These are phyloP conservation scores for Arabidopsis lyrata DNA, from an alignment of 441 rosid species.

Conservation along the genomic window DNA sequence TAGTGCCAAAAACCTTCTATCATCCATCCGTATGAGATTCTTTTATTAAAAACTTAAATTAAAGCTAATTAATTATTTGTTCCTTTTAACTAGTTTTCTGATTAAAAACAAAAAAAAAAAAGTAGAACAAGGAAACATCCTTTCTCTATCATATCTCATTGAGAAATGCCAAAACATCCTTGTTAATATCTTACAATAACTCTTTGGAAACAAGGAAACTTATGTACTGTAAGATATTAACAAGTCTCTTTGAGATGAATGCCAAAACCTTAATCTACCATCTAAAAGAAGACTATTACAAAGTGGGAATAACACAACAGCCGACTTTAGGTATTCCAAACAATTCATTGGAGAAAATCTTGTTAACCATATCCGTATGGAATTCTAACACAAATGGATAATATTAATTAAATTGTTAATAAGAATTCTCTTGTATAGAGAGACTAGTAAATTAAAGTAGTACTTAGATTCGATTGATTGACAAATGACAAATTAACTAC, in stretches of 20 bases:
- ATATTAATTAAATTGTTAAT: neutral
- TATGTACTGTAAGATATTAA: too few relatives aligned
- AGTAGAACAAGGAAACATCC: neutral
- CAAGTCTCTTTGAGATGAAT: neutral
- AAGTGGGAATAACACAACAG: neutral
- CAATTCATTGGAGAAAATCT: neutral
- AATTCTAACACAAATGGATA: neutral
- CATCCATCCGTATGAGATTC: neutral
- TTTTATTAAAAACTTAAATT: neutral
- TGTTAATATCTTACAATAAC: too few relatives aligned
- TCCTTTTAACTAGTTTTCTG: too few relatives aligned
- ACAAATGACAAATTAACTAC: conserved; percentile 23
- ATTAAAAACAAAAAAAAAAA: too few relatives aligned
- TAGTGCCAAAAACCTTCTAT: neutral
- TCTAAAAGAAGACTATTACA: neutral
- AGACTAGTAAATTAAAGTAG: neutral
- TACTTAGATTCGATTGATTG: conserved; percentile 16
- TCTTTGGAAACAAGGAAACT: too few relatives aligned
- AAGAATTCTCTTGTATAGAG: neutral
- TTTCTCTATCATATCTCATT: neutral
- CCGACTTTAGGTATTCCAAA: neutral
- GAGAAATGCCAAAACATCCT: too few relatives aligned
- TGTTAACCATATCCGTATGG: neutral
- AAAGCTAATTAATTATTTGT: too few relatives aligned
- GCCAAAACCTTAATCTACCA: neutral